These are phyloP conservation scores for Amanita inopinata DNA, from an alignment of 768 basidiomycete genomes.

Conservation along the genomic window DNA sequence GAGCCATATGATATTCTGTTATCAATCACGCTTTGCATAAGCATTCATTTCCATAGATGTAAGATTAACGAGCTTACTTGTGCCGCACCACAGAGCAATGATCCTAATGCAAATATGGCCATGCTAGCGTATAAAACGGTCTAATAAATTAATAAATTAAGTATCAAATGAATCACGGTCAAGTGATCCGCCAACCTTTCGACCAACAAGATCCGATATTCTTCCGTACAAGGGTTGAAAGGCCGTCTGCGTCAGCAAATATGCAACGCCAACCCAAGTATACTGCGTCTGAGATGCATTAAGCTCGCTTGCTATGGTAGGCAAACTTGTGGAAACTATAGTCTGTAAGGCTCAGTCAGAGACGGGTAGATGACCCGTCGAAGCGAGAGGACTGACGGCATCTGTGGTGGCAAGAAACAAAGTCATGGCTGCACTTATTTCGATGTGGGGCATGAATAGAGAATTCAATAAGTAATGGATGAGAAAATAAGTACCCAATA, in stretches of 20 bases:
- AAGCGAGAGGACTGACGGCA: conserved; percentile 38
- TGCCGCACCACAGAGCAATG: conserved; percentile 70
- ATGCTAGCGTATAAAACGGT: conserved; percentile 66
- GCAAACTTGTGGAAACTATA: conserved; percentile 77
- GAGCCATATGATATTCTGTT: conserved; percentile 49
- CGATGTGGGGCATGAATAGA: conserved; percentile 3
- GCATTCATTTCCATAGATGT: conserved; percentile 12
- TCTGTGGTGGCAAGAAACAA: conserved; percentile 84
- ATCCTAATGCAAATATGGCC: conserved; percentile 64
- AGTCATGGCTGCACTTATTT: conserved; percentile 58
- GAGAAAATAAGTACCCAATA: conserved; percentile 42
- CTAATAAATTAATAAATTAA: conserved; percentile 24
- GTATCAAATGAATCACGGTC: conserved; percentile 7
- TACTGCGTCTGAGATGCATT: conserved; percentile 62
- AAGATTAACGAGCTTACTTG: conserved; percentile 33
- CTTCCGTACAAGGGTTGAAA: conserved; percentile 78
- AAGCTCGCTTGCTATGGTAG: conserved; percentile 68
- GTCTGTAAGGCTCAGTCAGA: conserved; percentile 23
- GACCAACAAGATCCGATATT: conserved; percentile 69
- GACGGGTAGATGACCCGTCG: not conserved
- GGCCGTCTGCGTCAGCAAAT: conserved; percentile 81
- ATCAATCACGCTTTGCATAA: conserved; percentile 12
- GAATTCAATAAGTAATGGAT: conserved; percentile 2
- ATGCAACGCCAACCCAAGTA: conserved; percentile 80
- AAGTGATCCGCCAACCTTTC: conserved; percentile 45